Base-by-base conservation (phyloP, 2,329 filamentous ascomycete genomes). In the Aspergillus nomiae region DNA sequence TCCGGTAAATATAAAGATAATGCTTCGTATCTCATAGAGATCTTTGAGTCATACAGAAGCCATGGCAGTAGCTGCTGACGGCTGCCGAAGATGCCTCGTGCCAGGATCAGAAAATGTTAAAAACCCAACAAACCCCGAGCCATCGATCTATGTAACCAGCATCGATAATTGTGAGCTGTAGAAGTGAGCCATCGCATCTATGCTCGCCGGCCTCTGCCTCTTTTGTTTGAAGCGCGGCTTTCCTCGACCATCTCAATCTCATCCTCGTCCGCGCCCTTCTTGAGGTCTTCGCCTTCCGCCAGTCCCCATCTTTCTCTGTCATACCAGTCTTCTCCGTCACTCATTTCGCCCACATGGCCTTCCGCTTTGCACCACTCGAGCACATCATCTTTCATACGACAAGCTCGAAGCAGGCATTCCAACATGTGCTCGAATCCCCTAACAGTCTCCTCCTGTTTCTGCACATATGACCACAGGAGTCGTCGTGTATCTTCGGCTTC, bases 241-340 rank as follows among this genome's bases (percentile, higher is more conserved):
- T 80, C 78, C 59, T 80, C 76, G 38, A 77, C 77, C 48, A 80
- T 80, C 63, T 86, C 85, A 36, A 86, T 84, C 65, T 89, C 87
- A 68, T 89, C 87, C 61, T 84, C 82, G 61, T 87, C 84, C 45
- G 85, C 84, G 0, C 87, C 87, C 71, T 89, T 89, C 65, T 84
- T 83, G 58, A 89, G 72, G 62, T 85, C 83, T 50, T 85, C 84
- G 1, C 84, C 83, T 41, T 79, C 77, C 3, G 69, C 71, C n/a
- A 89, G 73, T 0, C 82, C 83, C 87, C 86, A 89, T 69, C 86
- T 84, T 60, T 86, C 84, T 24, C 81, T 78, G 69, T 90, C 87
- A 67, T 88, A 87, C 87, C 87, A 90, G 69, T 90, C 87, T 75
- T 90, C 87, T 2, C 87, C 87, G 69, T 90, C 87, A 59, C 85